Evolutionary conservation across 768 basidiomycete genomes (phyloP), one percentile per base, ranked within the genome.

Genomic region (Glaciozyma martinii): DNA sequence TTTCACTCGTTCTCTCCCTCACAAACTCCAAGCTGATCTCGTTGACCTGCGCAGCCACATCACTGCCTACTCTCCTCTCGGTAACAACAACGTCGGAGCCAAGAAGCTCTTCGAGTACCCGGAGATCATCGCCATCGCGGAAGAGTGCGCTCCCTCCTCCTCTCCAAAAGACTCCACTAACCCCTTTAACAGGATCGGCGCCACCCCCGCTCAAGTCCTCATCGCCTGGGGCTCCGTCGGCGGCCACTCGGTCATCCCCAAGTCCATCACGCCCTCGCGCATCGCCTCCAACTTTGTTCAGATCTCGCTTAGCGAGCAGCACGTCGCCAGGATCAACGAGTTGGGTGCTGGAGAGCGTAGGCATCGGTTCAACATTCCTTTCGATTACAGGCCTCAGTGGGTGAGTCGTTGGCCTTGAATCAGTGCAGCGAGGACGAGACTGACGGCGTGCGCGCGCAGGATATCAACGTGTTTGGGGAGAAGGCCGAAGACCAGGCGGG

Each of bases 161-260:
- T 7, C 21, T 7, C 10, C n/a, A n/a, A n/a, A n/a, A n/a, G n/a
- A n/a, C n/a, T 19, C 15, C 15, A 46, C 44, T 47, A 10, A 47
- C n/a, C 46, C 3, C 46, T 23, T 2, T 47, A 8, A n/a, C 46
- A 47, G 46, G 53, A 18, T 54, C 12, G 78, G 78, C 44, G 86
- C 83, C 8, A 86, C 86, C 1, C 78, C 87, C 7, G 89, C 88
- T 0, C 88, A 91, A 75, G 86, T 91, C 44, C 80, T 92, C 61
- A 78, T 94, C 66, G 87, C 88, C 0, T 93, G 89, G 89, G 86
- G 84, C 18, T 82, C 77, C 44, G 75, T 84, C 71, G 82, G 88
- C 49, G 90, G 89, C 18, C 87, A 85, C 76, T 85, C 84, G 9
- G 87, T 87, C 40, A 78, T 90, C 56, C 80, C 88, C 42, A 91